A percentile compares a stretch with the other conserved stretches of the same genome.
phyloP scores from a whole-genome alignment of 2,329 filamentous ascomycete genomes.

The Penicillium italicum region DNA sequence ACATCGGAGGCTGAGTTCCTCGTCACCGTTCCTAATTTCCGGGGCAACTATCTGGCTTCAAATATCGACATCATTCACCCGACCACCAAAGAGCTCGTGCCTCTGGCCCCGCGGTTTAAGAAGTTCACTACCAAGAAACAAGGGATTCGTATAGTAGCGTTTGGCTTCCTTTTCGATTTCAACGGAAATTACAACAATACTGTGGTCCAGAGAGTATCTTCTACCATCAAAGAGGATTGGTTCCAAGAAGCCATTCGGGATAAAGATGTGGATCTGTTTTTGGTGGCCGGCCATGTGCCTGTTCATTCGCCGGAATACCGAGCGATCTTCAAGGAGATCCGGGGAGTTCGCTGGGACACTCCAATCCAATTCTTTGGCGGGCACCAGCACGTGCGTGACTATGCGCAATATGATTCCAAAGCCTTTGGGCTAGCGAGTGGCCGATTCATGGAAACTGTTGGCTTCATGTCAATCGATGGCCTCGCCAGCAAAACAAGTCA shows the following conservation, averaged over 20 bases:
- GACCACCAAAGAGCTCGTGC: slow-evolving; percentile 64
- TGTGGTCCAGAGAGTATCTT: slow-evolving; percentile 71
- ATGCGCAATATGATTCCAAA: slow-evolving; percentile 71
- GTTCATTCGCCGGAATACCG: slow-evolving; percentile 76
- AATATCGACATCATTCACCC: slow-evolving; percentile 86
- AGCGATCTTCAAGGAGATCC: slow-evolving; percentile 72
- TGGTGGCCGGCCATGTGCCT: slow-evolving; percentile 82
- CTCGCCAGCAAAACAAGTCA: slow-evolving; percentile 44
- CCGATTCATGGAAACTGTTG: slow-evolving; percentile 90
- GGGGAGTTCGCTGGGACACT: slow-evolving; percentile 70
- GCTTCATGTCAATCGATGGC: slow-evolving; percentile 83
- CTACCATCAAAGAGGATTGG: slow-evolving; percentile 81
- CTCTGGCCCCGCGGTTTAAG: slow-evolving; percentile 76
- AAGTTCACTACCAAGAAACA: slow-evolving; percentile 91
- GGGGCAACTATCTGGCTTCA: slow-evolving; percentile 76
- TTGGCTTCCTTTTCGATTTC: slow-evolving; percentile 96
- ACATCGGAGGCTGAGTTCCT: slow-evolving; percentile 75
- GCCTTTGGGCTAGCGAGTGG: slow-evolving; percentile 81
- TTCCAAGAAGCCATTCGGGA: slow-evolving; percentile 82
- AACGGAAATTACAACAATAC: slow-evolving; percentile 88
- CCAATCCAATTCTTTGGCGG: slow-evolving; percentile 92
- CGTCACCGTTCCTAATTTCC: slow-evolving; percentile 78
- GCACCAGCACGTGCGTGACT: slow-evolving; percentile 84
- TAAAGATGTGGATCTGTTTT: slow-evolving; percentile 74
- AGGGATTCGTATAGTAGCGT: slow-evolving; percentile 75